phyloP scores from a whole-genome alignment of 2,329 filamentous ascomycete genomes.

The Epicoccum nigrum region DNA sequence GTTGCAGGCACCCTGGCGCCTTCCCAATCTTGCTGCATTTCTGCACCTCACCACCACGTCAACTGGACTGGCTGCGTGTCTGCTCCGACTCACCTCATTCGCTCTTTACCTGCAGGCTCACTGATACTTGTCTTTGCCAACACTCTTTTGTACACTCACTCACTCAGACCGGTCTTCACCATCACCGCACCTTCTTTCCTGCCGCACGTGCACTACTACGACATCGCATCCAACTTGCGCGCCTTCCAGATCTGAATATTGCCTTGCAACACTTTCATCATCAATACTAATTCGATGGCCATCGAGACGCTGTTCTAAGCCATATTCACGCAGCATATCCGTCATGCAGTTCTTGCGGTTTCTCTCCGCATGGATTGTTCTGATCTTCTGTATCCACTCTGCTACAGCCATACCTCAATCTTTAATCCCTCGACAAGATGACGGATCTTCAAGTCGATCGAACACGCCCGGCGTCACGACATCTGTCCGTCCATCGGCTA shows the following conservation, averaged over 20 bases:
- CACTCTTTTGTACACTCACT: slow-evolving; percentile 16
- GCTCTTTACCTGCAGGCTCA: slow-evolving; percentile 20
- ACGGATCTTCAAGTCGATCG: slow-evolving; percentile 22
- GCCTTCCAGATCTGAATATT: slow-evolving; percentile 13
- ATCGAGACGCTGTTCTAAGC: slow-evolving; percentile 21
- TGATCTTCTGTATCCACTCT: slow-evolving; percentile 35
- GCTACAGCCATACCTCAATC: slow-evolving; percentile 29
- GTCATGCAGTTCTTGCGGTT: slow-evolving; percentile 39
- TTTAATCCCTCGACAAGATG: slow-evolving; percentile 42
- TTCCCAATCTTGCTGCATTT: slow-evolving; percentile 32
- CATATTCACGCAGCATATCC: slow-evolving; percentile 15
- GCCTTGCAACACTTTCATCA: not conserved
- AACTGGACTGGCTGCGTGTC: slow-evolving; percentile 32
- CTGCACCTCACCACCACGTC: slow-evolving; percentile 30
- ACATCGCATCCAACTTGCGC: slow-evolving; percentile 4
- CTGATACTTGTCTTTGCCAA: slow-evolving; percentile 22
- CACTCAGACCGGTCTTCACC: slow-evolving; percentile 13
- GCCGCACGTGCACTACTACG: slow-evolving; percentile 19
- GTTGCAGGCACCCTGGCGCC: slow-evolving; percentile 28
- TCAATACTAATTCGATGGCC: slow-evolving; percentile 38
- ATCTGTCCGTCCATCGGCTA: slow-evolving; percentile 27
- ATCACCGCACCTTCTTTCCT: slow-evolving; percentile 22
- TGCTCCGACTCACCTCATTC: slow-evolving; percentile 33
- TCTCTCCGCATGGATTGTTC: slow-evolving; percentile 33
- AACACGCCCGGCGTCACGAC: slow-evolving; percentile 20